Percentiles rank a stretch among this genome's conserved stretches.
phyloP scores from a whole-genome alignment of 495 filamentous ascomycete species.

The Daldinia grandis region DNA sequence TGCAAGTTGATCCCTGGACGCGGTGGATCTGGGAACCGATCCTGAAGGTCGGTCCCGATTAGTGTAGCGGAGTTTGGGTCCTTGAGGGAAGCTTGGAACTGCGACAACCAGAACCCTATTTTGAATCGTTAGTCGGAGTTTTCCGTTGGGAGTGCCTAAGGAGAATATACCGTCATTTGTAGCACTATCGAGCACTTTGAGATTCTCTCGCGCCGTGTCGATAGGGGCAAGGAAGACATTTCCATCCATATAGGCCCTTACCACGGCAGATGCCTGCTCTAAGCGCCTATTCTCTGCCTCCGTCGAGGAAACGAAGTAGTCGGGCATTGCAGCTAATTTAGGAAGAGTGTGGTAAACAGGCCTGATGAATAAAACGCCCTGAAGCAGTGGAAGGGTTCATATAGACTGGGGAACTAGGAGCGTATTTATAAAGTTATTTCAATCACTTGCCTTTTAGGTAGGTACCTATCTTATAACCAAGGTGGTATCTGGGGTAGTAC shows the following conservation, averaged over 20 bases:
- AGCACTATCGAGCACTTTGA: constrained; percentile 17
- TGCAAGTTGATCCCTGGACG: constrained; percentile 11
- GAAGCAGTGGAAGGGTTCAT: background rate
- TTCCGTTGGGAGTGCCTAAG: background rate
- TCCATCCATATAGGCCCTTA: constrained; percentile 20
- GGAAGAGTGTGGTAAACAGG: background rate
- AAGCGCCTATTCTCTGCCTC: constrained; percentile 23
- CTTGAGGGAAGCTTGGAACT: constrained; percentile 17
- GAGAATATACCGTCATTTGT: constrained; percentile 4
- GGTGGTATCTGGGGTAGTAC: background rate
- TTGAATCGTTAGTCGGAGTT: background rate
- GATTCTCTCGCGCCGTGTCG: background rate
- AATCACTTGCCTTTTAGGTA: background rate
- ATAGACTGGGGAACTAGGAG: background rate
- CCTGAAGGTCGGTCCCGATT: constrained; percentile 16
- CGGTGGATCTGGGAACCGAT: constrained; percentile 22
- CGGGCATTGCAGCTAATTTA: background rate
- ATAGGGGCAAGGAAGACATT: constrained; percentile 18
- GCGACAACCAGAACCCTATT: constrained; percentile 17
- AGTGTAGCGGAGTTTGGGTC: constrained; percentile 15
- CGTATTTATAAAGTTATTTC: background rate
- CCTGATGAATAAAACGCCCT: background rate
- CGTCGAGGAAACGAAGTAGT: constrained; percentile 2
- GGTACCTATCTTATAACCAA: background rate
- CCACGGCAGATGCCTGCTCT: background rate